Evolutionary conservation across 2,329 filamentous ascomycete genomes (phyloP).

Genomic region (Nannizziopsis arthrosporioides): DNA sequence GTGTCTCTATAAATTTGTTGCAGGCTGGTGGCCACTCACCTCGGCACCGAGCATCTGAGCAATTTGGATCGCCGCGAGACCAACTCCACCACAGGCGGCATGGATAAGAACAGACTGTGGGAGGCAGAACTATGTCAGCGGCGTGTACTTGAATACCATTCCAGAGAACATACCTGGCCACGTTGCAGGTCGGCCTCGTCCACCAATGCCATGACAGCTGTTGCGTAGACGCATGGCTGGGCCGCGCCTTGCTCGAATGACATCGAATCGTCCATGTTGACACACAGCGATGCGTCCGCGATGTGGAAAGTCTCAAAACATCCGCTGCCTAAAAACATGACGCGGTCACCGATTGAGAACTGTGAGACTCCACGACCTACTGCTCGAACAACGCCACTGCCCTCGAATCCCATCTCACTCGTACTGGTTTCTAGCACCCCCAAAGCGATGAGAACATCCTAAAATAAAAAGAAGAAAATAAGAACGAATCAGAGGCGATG

Average conservation of each 20-base stretch:
- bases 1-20: too few relatives aligned
- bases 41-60: constrained; percentile 13
- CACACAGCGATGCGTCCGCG: too few relatives aligned
- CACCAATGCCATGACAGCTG: too few relatives aligned
- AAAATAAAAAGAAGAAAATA: background rate
- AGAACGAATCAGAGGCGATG: too few relatives aligned
- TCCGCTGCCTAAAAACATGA: background rate
- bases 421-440: constrained; percentile 16
- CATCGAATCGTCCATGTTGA: too few relatives aligned
- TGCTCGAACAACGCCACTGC: constrained; percentile 6
- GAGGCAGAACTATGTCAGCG: background rate
- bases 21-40: constrained; percentile 4
- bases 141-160: background rate
- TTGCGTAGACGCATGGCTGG: too few relatives aligned
- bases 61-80: constrained; percentile 18
- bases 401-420: constrained; percentile 8
- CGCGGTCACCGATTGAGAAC: background rate
- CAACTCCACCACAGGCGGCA: constrained; percentile 19
- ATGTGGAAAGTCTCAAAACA: constrained; percentile 10
- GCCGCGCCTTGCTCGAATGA: too few relatives aligned
- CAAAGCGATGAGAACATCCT: constrained; percentile 18
- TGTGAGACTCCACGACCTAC: constrained; percentile 1
- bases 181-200: constrained; percentile 15
- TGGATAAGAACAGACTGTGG: constrained; percentile 20
- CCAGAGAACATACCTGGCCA: constrained; percentile 9